Conservation (phyloP, 2,329 filamentous ascomycete genomes). For the Fusarium udum region DNA sequence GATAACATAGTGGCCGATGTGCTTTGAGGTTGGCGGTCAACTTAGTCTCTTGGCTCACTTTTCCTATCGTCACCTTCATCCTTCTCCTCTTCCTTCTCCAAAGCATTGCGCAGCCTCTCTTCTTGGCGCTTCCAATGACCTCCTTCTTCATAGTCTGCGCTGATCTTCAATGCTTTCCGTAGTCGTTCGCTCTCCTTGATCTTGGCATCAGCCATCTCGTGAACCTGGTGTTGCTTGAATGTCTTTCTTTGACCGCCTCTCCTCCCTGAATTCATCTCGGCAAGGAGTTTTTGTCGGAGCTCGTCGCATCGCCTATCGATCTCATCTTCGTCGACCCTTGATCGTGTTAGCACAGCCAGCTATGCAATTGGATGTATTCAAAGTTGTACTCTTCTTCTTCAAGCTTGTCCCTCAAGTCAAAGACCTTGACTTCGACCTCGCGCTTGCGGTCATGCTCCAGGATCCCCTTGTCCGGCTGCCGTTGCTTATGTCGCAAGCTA, state of each 20-base stretch:
- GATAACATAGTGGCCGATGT: neutral
- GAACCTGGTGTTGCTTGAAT: slow-evolving; percentile 92
- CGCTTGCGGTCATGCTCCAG: slow-evolving; percentile 93
- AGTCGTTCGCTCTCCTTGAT: slow-evolving; percentile 93
- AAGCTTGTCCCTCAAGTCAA: slow-evolving; percentile 88
- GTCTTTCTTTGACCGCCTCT: slow-evolving; percentile 55
- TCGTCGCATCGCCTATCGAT: slow-evolving; percentile 73
- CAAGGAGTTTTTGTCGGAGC: slow-evolving; percentile 53
- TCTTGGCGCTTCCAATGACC: slow-evolving; percentile 87
- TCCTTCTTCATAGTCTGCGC: slow-evolving; percentile 85
- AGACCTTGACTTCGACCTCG: slow-evolving; percentile 90
- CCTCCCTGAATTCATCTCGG: slow-evolving; percentile 50
- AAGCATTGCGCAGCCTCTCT: slow-evolving; percentile 65
- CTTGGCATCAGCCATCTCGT: slow-evolving; percentile 96
- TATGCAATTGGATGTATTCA: neutral
- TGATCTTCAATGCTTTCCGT: slow-evolving; percentile 86
- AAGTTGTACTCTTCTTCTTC: slow-evolving; percentile 81
- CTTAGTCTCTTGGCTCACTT: slow-evolving; percentile 34
- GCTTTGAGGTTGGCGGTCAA: neutral
- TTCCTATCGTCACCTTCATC: slow-evolving; percentile 52
- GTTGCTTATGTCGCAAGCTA: slow-evolving; percentile 75
- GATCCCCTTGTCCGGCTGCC: slow-evolving; percentile 90
- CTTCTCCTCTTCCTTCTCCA: slow-evolving; percentile 54
- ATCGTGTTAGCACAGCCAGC: slow-evolving; percentile 9
- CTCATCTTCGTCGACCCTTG: slow-evolving; percentile 83